A percentile compares a stretch with the other conserved stretches of the same genome.
These are phyloP conservation scores for Solanum commersonii DNA, from an alignment of 257 asterid genomes.

Conservation along the genomic window DNA sequence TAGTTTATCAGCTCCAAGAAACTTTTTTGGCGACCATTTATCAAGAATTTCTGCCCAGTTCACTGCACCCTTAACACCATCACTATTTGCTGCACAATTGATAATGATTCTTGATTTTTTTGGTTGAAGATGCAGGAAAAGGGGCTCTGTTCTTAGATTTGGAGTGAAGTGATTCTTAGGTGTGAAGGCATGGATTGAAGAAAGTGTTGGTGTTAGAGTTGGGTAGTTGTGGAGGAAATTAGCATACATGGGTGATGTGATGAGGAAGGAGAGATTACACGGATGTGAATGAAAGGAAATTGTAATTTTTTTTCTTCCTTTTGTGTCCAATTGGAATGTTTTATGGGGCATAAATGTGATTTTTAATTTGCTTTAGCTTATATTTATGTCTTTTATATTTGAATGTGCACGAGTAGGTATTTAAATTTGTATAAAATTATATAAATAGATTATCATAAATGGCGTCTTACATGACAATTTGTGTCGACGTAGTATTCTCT, in stretches of 20 bases:
- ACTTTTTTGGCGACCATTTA: slow-evolving; percentile 64
- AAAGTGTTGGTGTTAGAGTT: neutral
- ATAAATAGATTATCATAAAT: no score
- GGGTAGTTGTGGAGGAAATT: slow-evolving; percentile 29
- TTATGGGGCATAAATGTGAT: neutral
- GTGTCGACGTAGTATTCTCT: no score
- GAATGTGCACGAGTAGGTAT: accelerated
- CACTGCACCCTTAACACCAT: slow-evolving; percentile 20
- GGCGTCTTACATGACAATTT: neutral
- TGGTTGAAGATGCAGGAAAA: slow-evolving; percentile 3
- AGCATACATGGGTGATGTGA: slow-evolving; percentile 35
- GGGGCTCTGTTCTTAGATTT: neutral
- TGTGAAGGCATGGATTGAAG: slow-evolving; percentile 5
- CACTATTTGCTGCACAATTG: slow-evolving; percentile 27
- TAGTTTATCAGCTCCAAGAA: slow-evolving; percentile 73
- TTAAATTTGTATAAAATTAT: no score
- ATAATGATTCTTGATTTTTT: neutral
- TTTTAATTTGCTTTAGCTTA: no score
- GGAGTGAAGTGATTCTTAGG: neutral
- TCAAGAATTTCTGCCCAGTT: slow-evolving; percentile 42
- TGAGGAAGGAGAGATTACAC: neutral
- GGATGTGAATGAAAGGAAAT: neutral
- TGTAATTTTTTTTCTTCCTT: neutral
- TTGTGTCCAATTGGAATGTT: neutral
- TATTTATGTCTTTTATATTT: no score